phyloP scores from a whole-genome alignment of 805 yeast genomes.

The Cyberlindnera maclurae region DNA sequence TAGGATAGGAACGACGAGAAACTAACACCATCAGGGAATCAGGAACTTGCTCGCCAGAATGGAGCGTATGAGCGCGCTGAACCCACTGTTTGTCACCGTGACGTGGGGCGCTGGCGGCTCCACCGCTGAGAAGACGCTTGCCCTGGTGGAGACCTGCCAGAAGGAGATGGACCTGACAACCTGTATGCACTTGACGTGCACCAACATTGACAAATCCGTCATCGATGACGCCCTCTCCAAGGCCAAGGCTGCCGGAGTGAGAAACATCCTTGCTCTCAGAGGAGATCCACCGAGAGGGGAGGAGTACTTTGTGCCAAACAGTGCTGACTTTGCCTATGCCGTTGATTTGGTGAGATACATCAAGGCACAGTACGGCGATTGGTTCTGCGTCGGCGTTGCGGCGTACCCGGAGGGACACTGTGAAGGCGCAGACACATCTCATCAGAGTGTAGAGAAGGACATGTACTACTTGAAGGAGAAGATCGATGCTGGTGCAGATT shows the following conservation, averaged over 20 bases:
- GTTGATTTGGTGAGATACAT: conserved; percentile 83
- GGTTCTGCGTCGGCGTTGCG: conserved; percentile 93
- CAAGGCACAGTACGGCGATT: conserved; percentile 60
- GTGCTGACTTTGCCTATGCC: conserved; percentile 56
- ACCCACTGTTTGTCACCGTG: conserved; percentile 84
- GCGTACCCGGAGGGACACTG: conserved; percentile 98
- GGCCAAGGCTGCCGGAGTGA: conserved; percentile 74
- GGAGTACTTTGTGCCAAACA: conserved; percentile 45
- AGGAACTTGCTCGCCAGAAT: conserved; percentile 80
- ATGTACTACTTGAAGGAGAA: conserved; percentile 71
- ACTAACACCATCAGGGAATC: conserved; percentile 44
- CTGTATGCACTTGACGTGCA: conserved; percentile 92
- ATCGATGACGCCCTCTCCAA: conserved; percentile 71
- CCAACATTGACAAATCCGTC: conserved; percentile 72
- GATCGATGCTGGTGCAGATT: conserved; percentile 90
- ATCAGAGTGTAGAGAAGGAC: conserved; percentile 40
- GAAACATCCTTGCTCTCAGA: conserved; percentile 84
- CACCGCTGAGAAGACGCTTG: conserved; percentile 79
- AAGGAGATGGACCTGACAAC: conserved; percentile 76
- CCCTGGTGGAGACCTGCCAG: conserved; percentile 73
- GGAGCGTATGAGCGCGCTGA: conserved; percentile 79
- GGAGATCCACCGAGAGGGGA: conserved; percentile 90
- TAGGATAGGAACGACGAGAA: not conserved
- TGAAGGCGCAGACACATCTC: conserved; percentile 67
- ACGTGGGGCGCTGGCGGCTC: conserved; percentile 99